A percentile compares a stretch with the other conserved stretches of the same genome.
These are phyloP conservation scores for Annulohypoxylon maeteangense DNA, from an alignment of 495 filamentous ascomycete species.

Conservation along the genomic window DNA sequence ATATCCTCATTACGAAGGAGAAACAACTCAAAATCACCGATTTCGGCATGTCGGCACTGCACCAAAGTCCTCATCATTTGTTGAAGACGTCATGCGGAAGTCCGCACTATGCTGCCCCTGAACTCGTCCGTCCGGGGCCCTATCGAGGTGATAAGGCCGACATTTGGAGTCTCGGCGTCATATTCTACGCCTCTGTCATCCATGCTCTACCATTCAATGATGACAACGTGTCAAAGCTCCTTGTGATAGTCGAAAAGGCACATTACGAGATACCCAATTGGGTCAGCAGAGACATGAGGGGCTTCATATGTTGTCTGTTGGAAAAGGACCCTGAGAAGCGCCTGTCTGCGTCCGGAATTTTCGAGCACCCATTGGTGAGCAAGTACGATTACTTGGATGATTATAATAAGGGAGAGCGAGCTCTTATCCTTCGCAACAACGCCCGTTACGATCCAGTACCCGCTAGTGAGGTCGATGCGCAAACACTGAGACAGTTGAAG, in stretches of 20 bases:
- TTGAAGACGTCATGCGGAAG: slow-evolving; percentile 93
- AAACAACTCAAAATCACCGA: slow-evolving; percentile 90
- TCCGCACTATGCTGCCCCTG: slow-evolving; percentile 94
- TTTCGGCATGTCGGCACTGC: slow-evolving; percentile 96
- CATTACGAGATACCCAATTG: slow-evolving; percentile 75
- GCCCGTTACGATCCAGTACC: slow-evolving; percentile 49
- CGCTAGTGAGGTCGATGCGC: slow-evolving; percentile 72
- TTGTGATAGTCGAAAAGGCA: slow-evolving; percentile 74
- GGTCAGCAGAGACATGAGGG: slow-evolving; percentile 75
- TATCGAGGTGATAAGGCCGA: slow-evolving; percentile 90
- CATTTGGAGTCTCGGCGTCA: slow-evolving; percentile 94
- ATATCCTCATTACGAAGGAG: slow-evolving; percentile 82
- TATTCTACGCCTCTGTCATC: slow-evolving; percentile 84
- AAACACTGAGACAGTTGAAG: slow-evolving; percentile 83
- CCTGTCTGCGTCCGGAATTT: slow-evolving; percentile 81
- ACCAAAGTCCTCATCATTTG: slow-evolving; percentile 75
- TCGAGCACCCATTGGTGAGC: slow-evolving; percentile 81
- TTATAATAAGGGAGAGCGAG: slow-evolving; percentile 50
- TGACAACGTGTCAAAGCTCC: slow-evolving; percentile 62
- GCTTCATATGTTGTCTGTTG: slow-evolving; percentile 81
- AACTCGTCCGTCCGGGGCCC: slow-evolving; percentile 74
- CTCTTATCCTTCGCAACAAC: slow-evolving; percentile 38
- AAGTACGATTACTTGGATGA: slow-evolving; percentile 79
- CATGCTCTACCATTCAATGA: slow-evolving; percentile 87
- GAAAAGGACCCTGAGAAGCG: slow-evolving; percentile 77